Percentiles rank a stretch among this genome's conserved stretches.
Conservation (phyloP, 2,329 filamentous ascomycete genomes). For the Alternaria conjuncta region DNA sequence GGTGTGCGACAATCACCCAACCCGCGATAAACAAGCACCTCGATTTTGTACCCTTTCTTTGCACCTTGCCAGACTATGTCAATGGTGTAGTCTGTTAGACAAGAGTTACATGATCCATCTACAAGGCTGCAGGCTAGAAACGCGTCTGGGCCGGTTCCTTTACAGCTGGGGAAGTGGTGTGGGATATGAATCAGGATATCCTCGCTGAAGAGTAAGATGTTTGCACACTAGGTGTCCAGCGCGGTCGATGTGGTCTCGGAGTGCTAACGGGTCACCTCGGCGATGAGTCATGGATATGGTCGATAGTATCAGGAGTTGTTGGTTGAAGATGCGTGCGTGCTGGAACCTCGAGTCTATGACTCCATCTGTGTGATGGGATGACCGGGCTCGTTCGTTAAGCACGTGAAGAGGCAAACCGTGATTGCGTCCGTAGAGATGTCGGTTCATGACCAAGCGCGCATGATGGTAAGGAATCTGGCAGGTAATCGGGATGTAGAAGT, state of each 20-base stretch:
- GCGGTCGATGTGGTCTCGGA: constrained; percentile 15
- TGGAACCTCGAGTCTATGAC: constrained; percentile 3
- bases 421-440: constrained; percentile 22
- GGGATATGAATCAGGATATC: neutral
- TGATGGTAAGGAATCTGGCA: constrained; percentile 15
- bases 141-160: constrained; percentile 3
- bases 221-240: constrained; percentile 7
- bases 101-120: constrained; percentile 25
- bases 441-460: constrained; percentile 31
- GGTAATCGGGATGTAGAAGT: neutral
- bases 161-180: constrained; percentile 21
- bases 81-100: constrained; percentile 27
- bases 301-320: constrained; percentile 23
- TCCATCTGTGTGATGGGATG: neutral
- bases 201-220: constrained; percentile 11
- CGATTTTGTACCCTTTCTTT: constrained; percentile 18
- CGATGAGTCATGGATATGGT: constrained; percentile 15
- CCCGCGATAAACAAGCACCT: constrained; percentile 15
- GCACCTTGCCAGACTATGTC: constrained; percentile 18
- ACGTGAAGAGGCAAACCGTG: constrained; percentile 17
- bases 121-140: constrained; percentile 16
- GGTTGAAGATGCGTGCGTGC: constrained; percentile 22
- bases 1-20: constrained; percentile 28
- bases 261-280: constrained; percentile 10
- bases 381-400: constrained; percentile 4